Percentiles rank a stretch among this genome's conserved stretches.
phyloP scores from a whole-genome alignment of 148 eudicot species.

The Vaccinium darrowii region DNA sequence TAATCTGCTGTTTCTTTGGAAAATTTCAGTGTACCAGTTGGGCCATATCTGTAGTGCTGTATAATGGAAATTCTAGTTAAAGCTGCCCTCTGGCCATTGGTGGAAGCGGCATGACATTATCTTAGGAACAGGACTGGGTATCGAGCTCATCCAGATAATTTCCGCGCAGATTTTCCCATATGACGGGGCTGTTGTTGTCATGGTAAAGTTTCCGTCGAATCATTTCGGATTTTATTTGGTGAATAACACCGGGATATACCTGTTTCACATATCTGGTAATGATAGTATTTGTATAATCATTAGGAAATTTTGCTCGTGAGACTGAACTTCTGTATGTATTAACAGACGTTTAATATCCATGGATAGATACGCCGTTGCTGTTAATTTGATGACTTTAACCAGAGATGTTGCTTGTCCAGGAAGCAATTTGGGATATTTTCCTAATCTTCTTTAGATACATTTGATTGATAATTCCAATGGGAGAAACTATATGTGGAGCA shows the following conservation, averaged over 20 bases:
- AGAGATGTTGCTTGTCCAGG: background rate
- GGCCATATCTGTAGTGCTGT: background rate
- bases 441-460: background rate
- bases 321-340: background rate
- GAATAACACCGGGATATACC: background rate
- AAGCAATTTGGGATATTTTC: background rate
- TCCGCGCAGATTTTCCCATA: background rate
- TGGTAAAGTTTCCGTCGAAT: background rate
- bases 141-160: background rate
- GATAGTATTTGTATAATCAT: background rate
- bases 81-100: background rate
- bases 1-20: background rate
- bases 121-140: background rate
- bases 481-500: too few species aligned
- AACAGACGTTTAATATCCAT: background rate
- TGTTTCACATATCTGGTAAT: background rate
- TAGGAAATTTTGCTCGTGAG: background rate
- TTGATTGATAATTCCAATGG: background rate
- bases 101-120: background rate
- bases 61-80: background rate
- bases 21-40: conserved; percentile 1
- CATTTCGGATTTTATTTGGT: background rate
- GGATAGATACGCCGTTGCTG: background rate
- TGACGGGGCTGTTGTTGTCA: background rate
- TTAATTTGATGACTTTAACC: background rate